phyloP scores from a whole-genome alignment of 2,329 filamentous ascomycete species.

The Alternaria tenuissima region DNA sequence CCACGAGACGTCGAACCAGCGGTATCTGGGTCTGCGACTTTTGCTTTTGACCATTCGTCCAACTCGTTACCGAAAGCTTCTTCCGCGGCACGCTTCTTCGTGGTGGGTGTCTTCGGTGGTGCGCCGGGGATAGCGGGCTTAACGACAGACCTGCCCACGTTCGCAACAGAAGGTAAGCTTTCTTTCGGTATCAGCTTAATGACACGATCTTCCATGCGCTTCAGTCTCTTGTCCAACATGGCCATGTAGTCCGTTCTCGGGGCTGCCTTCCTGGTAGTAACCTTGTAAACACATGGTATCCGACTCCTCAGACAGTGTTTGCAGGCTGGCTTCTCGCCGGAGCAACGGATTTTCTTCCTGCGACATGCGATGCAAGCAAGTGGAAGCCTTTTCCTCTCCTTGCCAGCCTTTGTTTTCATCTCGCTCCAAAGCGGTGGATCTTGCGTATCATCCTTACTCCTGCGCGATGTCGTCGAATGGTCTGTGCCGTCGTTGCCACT shows the following conservation, averaged over 20 bases:
- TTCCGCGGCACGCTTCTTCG: conserved; percentile 83
- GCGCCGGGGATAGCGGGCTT: conserved; percentile 75
- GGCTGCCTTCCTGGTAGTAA: conserved; percentile 91
- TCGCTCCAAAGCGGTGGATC: conserved; percentile 59
- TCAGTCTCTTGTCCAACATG: conserved; percentile 94
- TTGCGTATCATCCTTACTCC: conserved; percentile 41
- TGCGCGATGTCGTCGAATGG: conserved; percentile 31
- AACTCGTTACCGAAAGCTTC: conserved; percentile 87
- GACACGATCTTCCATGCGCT: conserved; percentile 96
- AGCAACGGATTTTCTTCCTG: conserved; percentile 97
- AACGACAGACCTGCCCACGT: conserved; percentile 80
- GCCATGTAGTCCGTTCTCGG: conserved; percentile 98
- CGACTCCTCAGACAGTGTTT: conserved; percentile 93
- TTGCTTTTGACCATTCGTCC: conserved; percentile 78
- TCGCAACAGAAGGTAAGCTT: conserved; percentile 72
- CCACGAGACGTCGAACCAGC: conserved; percentile 57
- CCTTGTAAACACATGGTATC: conserved; percentile 97
- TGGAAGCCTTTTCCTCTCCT: conserved; percentile 91
- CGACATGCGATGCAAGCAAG: conserved; percentile 95
- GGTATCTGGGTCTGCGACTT: conserved; percentile 60
- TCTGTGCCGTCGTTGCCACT: conserved; percentile 40
- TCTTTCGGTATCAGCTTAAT: conserved; percentile 94
- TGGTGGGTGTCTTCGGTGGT: conserved; percentile 62
- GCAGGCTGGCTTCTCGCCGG: conserved; percentile 95
- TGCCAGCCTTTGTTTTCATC: conserved; percentile 75